Percentiles rank a stretch among this genome's conserved stretches.
Conservation (phyloP, 2,329 filamentous ascomycete genomes). For the Calonectria hongkongensis region DNA sequence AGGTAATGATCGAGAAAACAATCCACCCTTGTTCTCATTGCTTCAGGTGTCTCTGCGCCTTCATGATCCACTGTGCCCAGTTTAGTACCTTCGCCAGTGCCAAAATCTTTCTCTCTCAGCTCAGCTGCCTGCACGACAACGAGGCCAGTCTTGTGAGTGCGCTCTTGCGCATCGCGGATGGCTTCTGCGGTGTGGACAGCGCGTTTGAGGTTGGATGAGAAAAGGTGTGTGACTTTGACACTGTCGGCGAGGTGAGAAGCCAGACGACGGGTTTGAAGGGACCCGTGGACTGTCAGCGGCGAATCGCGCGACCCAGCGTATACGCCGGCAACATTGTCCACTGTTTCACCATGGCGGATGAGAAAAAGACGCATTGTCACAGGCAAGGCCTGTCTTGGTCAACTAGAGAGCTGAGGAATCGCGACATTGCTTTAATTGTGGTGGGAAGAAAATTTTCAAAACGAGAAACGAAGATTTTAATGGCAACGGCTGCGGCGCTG, state of each 20-base stretch:
- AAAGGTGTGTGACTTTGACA: conserved; percentile 76
- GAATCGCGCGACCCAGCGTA: conserved; percentile 90
- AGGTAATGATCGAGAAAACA: conserved; percentile 80
- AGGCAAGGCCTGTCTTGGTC: conserved; percentile 38
- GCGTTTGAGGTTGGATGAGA: conserved; percentile 85
- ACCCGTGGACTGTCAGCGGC: conserved; percentile 86
- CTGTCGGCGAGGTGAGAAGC: conserved; percentile 74
- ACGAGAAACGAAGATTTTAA: background rate
- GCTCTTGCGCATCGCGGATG: conserved; percentile 74
- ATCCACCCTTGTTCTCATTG: conserved; percentile 79
- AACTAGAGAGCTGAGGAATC: conserved; percentile 48
- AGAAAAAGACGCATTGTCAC: conserved; percentile 76
- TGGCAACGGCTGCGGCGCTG: background rate
- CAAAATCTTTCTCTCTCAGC: conserved; percentile 85
- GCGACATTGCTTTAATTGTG: conserved; percentile 47
- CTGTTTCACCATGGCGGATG: conserved; percentile 91
- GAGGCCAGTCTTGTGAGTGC: conserved; percentile 39
- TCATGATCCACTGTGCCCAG: conserved; percentile 65
- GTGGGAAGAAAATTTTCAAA: background rate
- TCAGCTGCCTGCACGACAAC: conserved; percentile 58
- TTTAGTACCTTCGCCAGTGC: conserved; percentile 80
- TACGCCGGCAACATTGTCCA: conserved; percentile 88
- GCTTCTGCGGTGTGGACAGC: conserved; percentile 83
- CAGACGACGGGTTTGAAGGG: conserved; percentile 84
- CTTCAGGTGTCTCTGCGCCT: conserved; percentile 80